A percentile compares a stretch with the other conserved stretches of the same genome.
phyloP scores from a whole-genome alignment of 2,329 filamentous ascomycete genomes.

The Stromatinia cepivora region DNA sequence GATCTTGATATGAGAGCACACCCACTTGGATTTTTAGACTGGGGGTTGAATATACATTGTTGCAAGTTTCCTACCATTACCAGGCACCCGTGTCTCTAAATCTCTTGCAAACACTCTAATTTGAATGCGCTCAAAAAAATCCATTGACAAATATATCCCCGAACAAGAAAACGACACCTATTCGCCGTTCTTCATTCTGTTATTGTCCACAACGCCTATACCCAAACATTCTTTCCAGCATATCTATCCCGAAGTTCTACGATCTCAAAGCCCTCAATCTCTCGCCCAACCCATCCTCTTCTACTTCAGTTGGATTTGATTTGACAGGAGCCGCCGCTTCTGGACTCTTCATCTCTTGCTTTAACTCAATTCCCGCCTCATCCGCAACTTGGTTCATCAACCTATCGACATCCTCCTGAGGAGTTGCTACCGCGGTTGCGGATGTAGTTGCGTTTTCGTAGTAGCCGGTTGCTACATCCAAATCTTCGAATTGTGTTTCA shows the following conservation, averaged over 20 bases:
- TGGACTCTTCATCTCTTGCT: constrained; percentile 66
- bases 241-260: neutral
- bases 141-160: constrained; percentile 5
- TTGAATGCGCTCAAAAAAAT: constrained; percentile 1
- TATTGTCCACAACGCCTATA: constrained; percentile 17
- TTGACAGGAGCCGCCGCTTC: constrained; percentile 58
- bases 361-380: constrained; percentile 81
- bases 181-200: constrained; percentile 10
- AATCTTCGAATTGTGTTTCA: constrained; percentile 55
- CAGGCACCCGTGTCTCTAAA: neutral
- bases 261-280: constrained; percentile 53
- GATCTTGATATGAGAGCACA: neutral
- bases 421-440: constrained; percentile 72
- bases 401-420: constrained; percentile 82
- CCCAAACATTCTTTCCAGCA: constrained; percentile 8
- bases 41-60: neutral
- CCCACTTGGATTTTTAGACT: neutral
- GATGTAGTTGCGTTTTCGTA: constrained; percentile 84
- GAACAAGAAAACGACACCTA: neutral
- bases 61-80: neutral
- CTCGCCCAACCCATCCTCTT: constrained; percentile 72
- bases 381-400: constrained; percentile 84
- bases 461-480: constrained; percentile 49
- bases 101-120: constrained; percentile 1
- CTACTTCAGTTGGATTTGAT: constrained; percentile 70